Conservation (phyloP, 2,329 filamentous ascomycete species). For the Chalaropsis thielavioides region DNA sequence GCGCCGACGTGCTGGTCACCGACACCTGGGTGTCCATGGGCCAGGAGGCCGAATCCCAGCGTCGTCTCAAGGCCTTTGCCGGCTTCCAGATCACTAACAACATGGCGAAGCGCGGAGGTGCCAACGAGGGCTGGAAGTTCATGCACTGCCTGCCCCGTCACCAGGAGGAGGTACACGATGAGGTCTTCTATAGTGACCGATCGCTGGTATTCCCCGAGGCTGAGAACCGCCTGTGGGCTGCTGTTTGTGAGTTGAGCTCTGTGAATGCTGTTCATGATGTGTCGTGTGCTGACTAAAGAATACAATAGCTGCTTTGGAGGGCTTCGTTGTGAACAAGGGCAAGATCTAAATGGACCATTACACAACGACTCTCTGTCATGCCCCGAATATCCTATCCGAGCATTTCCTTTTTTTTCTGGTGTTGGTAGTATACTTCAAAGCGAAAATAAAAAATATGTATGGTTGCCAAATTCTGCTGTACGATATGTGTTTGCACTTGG, state of each 20-base stretch:
- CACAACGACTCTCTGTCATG: not conserved
- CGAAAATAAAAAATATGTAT: too few relatives aligned
- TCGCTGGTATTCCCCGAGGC: slow-evolving; percentile 88
- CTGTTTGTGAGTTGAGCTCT: slow-evolving; percentile 45
- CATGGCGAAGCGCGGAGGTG: slow-evolving; percentile 68
- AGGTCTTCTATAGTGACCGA: slow-evolving; percentile 77
- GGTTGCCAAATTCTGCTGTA: too few relatives aligned
- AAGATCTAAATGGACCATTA: slow-evolving; percentile 37
- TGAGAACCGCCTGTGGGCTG: slow-evolving; percentile 87
- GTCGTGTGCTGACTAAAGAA: slow-evolving; percentile 8
- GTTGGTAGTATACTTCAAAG: too few relatives aligned
- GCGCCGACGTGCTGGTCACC: slow-evolving; percentile 81
- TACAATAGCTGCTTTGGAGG: slow-evolving; percentile 59
- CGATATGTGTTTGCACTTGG: too few relatives aligned
- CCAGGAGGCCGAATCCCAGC: slow-evolving; percentile 71
- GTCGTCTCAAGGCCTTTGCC: slow-evolving; percentile 64
- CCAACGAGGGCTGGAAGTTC: slow-evolving; percentile 84
- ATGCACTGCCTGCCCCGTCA: slow-evolving; percentile 97
- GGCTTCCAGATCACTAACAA: slow-evolving; percentile 88
- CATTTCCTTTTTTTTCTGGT: not conserved
- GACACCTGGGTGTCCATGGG: slow-evolving; percentile 99
- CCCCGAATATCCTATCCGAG: too few relatives aligned
- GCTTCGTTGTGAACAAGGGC: slow-evolving; percentile 89
- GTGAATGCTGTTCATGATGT: not conserved
- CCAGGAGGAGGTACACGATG: slow-evolving; percentile 81